Evolutionary conservation across 768 basidiomycete species (phyloP).

Genomic region (Auriscalpium microsporum): DNA sequence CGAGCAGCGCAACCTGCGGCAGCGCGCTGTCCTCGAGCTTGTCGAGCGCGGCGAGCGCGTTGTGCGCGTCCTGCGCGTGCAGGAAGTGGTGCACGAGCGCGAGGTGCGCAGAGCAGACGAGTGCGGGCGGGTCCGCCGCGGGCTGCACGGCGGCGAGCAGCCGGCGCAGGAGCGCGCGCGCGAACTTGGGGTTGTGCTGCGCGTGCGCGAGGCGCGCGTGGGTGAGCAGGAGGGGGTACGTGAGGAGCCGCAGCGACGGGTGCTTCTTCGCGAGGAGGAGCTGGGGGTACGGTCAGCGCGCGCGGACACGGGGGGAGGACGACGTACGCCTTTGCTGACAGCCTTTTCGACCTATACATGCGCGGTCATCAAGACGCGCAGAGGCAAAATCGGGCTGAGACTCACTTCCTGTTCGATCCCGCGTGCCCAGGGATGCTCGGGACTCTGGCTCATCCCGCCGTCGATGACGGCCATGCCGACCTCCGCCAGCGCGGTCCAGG

Average conservation of each 20-base stretch:
- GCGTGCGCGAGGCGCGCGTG: slow-evolving; percentile 49
- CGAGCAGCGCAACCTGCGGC: slow-evolving; percentile 37
- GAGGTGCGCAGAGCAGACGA: slow-evolving; percentile 48
- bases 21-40: slow-evolving; percentile 31
- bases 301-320: background rate
- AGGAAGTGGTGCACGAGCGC: slow-evolving; percentile 39
- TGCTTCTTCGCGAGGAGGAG: slow-evolving; percentile 57
- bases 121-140: slow-evolving; percentile 38
- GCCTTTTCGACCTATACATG: slow-evolving; percentile 47
- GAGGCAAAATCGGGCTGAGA: background rate
- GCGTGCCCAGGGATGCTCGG: slow-evolving; percentile 35
- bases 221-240: slow-evolving; percentile 49
- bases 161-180: slow-evolving; percentile 49
- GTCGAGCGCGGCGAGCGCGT: slow-evolving; percentile 25
- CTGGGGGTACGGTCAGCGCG: slow-evolving; percentile 20
- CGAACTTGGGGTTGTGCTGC: slow-evolving; percentile 50
- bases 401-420: slow-evolving; percentile 48
- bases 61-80: slow-evolving; percentile 19
- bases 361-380: background rate
- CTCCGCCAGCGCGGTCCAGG: slow-evolving; percentile 65
- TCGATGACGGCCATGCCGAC: slow-evolving; percentile 50
- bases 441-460: slow-evolving; percentile 32
- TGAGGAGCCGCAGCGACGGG: slow-evolving; percentile 54
- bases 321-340: slow-evolving; percentile 59
- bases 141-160: slow-evolving; percentile 38